Conservation (phyloP, 2,329 filamentous ascomycete genomes). For the Fusarium sp. region DNA sequence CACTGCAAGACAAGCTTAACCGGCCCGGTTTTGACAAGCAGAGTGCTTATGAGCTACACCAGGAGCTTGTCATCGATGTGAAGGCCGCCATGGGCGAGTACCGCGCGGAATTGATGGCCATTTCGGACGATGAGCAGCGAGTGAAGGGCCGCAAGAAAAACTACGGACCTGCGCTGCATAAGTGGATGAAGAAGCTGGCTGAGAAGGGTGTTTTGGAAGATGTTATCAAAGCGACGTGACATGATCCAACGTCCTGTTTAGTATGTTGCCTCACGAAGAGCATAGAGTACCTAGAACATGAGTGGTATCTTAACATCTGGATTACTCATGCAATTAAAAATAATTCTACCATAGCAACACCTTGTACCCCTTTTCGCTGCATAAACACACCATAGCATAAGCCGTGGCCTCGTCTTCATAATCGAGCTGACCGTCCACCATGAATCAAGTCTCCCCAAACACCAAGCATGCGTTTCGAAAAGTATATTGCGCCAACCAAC, state of each 20-base stretch:
- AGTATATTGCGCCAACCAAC: not conserved
- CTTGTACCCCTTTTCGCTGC: not conserved
- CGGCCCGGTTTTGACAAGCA: slow-evolving; percentile 15
- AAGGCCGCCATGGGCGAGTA: slow-evolving; percentile 58
- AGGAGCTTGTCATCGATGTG: slow-evolving; percentile 55
- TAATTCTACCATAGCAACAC: slow-evolving; percentile 6
- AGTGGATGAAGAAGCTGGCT: slow-evolving; percentile 76
- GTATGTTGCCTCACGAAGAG: not conserved
- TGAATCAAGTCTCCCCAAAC: slow-evolving; percentile 1
- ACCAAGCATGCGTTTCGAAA: slow-evolving; percentile 5
- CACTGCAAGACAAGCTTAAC: slow-evolving; percentile 24
- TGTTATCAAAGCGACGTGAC: slow-evolving; percentile 44
- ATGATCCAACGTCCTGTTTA: not conserved
- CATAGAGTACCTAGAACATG: not conserved
- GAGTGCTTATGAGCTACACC: slow-evolving; percentile 51
- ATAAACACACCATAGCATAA: slow-evolving; percentile 2
- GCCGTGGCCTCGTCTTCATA: not conserved
- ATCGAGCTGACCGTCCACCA: not conserved
- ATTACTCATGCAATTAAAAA: slow-evolving; percentile 4
- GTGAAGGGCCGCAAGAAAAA: slow-evolving; percentile 71
- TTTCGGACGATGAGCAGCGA: slow-evolving; percentile 62
- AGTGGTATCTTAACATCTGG: not conserved
- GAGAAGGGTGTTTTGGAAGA: slow-evolving; percentile 70
- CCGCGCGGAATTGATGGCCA: slow-evolving; percentile 57
- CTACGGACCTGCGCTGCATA: slow-evolving; percentile 74